Evolutionary conservation across 2,329 filamentous ascomycete species (phyloP).

Genomic region (Aspergillus eucalypticola): DNA sequence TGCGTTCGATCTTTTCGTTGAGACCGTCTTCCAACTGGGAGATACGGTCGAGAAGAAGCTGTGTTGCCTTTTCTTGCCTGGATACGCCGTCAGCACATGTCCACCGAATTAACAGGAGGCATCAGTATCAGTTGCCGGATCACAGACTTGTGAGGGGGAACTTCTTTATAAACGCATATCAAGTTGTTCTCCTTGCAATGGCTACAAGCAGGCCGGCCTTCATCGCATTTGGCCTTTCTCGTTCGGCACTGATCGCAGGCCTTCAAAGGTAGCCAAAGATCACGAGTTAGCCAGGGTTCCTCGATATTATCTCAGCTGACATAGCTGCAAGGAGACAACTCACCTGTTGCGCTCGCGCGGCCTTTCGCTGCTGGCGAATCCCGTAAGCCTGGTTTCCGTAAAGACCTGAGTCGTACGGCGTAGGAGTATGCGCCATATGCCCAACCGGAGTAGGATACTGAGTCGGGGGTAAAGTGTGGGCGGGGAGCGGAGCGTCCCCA

Average conservation of each 20-base stretch:
- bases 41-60: conserved; percentile 38
- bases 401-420: conserved; percentile 35
- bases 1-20: conserved; percentile 24
- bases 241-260: conserved; percentile 89
- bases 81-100: conserved; percentile 5
- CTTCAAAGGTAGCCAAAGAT: conserved; percentile 45
- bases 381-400: conserved; percentile 33
- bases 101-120: background rate
- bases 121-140: background rate
- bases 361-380: conserved; percentile 41
- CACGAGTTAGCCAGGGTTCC: conserved; percentile 8
- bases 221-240: conserved; percentile 89
- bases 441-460: conserved; percentile 31
- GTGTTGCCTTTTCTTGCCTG: conserved; percentile 45
- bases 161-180: conserved; percentile 84
- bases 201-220: conserved; percentile 78
- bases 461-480: conserved; percentile 33
- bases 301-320: background rate
- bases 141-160: conserved; percentile 83
- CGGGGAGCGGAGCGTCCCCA: conserved; percentile 31
- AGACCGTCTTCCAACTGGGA: conserved; percentile 34
- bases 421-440: conserved; percentile 31
- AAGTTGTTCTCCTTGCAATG: conserved; percentile 83
- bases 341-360: conserved; percentile 45
- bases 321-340: background rate